Evolutionary conservation across 352 stramenopile species (phyloP).

Genomic region (Phytophthora colocasiae): DNA sequence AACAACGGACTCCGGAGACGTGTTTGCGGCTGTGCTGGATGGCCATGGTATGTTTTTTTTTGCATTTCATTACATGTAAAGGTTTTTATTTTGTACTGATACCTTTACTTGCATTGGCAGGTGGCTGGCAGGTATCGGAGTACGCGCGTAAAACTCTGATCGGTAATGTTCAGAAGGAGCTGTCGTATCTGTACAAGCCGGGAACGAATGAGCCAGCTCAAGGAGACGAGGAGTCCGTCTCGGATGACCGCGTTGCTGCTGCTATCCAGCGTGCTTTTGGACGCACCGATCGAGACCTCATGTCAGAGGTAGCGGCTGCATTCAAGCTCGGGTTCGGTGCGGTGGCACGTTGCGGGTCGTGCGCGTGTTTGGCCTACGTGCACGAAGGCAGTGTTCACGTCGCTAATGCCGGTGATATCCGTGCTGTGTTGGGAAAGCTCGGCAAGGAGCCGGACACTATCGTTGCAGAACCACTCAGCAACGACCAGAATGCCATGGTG

Average conservation of each 20-base stretch:
- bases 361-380: conserved; percentile 84
- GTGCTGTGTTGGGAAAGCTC: conserved; percentile 74
- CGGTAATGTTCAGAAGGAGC: conserved; percentile 80
- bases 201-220: conserved; percentile 31
- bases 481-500: conserved; percentile 94
- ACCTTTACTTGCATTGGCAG: conserved; percentile 31
- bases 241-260: conserved; percentile 60
- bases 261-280: conserved; percentile 88
- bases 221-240: conserved; percentile 37
- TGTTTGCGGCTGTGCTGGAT: conserved; percentile 91
- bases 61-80: too few relatives aligned
- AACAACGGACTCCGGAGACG: conserved; percentile 67
- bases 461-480: conserved; percentile 79
- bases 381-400: conserved; percentile 83
- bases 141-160: conserved; percentile 84
- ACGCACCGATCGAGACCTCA: conserved; percentile 86
- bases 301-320: conserved; percentile 78
- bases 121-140: conserved; percentile 94
- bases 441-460: conserved; percentile 47
- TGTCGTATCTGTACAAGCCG: conserved; percentile 57
- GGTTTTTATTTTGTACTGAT: background rate
- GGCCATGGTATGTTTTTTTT: conserved; percentile 73
- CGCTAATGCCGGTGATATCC: conserved; percentile 89
- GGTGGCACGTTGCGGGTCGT: conserved; percentile 89
- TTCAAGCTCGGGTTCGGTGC: conserved; percentile 93